A percentile compares a stretch with the other conserved stretches of the same genome.
Conservation (phyloP, 2,329 filamentous ascomycete species). For the Leptographium flavum region DNA sequence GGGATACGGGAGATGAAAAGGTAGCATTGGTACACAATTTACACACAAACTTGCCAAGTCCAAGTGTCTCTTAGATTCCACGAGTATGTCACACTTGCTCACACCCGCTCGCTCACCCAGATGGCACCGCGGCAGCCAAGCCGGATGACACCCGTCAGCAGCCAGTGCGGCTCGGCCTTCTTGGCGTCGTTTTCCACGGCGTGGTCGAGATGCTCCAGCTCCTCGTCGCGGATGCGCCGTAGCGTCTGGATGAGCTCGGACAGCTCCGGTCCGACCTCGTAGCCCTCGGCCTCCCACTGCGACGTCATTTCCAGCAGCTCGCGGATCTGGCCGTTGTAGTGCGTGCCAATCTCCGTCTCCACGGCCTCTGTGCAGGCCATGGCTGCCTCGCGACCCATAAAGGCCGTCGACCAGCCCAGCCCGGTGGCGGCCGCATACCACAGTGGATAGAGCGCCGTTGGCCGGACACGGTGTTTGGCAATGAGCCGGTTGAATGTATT, state of each 20-base stretch:
- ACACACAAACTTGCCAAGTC: not conserved
- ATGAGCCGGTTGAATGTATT: slow-evolving; percentile 72
- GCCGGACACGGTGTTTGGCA: slow-evolving; percentile 75
- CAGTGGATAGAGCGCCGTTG: slow-evolving; percentile 81
- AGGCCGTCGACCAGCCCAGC: slow-evolving; percentile 77
- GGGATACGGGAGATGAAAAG: not conserved
- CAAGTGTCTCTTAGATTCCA: not conserved
- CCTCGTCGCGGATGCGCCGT: slow-evolving; percentile 80
- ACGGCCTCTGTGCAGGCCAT: slow-evolving; percentile 99
- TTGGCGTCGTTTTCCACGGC: slow-evolving; percentile 88
- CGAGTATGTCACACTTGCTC: no score
- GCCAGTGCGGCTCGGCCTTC: slow-evolving; percentile 76
- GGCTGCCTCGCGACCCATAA: slow-evolving; percentile 82
- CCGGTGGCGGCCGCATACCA: slow-evolving; percentile 72
- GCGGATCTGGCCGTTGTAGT: slow-evolving; percentile 89
- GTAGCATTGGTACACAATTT: not conserved
- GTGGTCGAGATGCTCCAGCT: slow-evolving; percentile 91
- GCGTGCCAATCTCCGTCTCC: slow-evolving; percentile 91
- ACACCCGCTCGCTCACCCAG: slow-evolving; percentile 64
- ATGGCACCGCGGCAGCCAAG: slow-evolving; percentile 88
- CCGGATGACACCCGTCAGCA: slow-evolving; percentile 75
- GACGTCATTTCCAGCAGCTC: slow-evolving; percentile 67
- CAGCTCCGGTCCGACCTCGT: slow-evolving; percentile 69
- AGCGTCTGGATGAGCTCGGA: slow-evolving; percentile 57
- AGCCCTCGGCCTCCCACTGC: slow-evolving; percentile 61